Evolutionary conservation across 2,329 filamentous ascomycete genomes (phyloP).

Genomic region (Verticillium tricorpus): DNA sequence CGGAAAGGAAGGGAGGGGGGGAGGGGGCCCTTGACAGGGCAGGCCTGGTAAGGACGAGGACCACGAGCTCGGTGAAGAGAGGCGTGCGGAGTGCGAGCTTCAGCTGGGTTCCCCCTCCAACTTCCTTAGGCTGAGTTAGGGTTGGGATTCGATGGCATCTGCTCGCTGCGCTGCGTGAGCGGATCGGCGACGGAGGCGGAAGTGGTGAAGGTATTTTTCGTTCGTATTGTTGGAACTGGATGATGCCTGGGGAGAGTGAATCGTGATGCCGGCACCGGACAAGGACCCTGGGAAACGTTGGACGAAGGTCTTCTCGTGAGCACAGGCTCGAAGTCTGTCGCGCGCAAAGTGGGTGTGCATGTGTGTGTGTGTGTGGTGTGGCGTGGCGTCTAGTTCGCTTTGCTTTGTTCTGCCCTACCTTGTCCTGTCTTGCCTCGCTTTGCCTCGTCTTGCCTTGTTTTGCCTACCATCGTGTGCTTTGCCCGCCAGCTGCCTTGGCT

Average conservation of each 20-base stretch:
- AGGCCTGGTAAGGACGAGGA: background rate
- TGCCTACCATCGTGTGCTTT: background rate
- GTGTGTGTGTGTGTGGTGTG: too few species aligned
- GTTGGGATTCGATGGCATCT: background rate
- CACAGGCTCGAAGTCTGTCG: background rate
- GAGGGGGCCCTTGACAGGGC: constrained; percentile 1
- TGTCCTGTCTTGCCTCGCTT: background rate
- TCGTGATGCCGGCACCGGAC: too few species aligned
- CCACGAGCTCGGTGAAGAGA: background rate
- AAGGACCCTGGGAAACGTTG: background rate
- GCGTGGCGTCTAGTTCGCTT: background rate
- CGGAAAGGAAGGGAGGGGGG: background rate
- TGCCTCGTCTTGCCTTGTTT: background rate
- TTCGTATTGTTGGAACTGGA: too few species aligned
- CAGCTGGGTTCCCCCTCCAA: background rate
- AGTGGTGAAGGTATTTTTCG: too few species aligned
- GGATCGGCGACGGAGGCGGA: background rate
- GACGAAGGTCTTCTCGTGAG: background rate
- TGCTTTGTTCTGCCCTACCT: background rate
- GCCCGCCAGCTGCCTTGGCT: background rate
- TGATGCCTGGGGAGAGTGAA: too few species aligned
- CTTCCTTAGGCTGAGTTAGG: background rate
- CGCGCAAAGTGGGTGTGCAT: background rate
- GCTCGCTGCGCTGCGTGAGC: background rate
- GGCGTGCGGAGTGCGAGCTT: background rate